A percentile compares a stretch with the other conserved stretches of the same genome.
These are phyloP conservation scores for Tilletiaria anomala DNA, from an alignment of 1,284 basidiomycete genomes.

Conservation along the genomic window DNA sequence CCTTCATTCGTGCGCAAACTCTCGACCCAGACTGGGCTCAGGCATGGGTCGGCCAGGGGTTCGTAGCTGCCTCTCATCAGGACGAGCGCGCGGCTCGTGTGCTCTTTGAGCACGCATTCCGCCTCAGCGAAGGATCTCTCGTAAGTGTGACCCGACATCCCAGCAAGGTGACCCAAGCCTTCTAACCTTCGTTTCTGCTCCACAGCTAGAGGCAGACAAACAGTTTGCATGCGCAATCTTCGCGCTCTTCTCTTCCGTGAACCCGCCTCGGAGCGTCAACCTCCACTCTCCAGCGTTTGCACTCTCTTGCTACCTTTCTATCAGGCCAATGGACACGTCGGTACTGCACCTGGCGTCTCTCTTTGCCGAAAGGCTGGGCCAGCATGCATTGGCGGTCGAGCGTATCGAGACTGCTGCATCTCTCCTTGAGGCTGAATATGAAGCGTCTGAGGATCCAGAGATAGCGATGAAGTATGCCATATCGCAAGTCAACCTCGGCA, in stretches of 20 bases:
- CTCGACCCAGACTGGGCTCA: slow-evolving; percentile 76
- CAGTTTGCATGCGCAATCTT: slow-evolving; percentile 59
- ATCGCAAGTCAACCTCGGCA: slow-evolving; percentile 67
- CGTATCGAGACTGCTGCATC: slow-evolving; percentile 54
- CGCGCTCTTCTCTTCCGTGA: slow-evolving; percentile 39
- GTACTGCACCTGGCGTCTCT: slow-evolving; percentile 75
- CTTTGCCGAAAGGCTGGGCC: slow-evolving; percentile 68
- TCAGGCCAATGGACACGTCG: slow-evolving; percentile 54
- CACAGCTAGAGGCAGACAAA: slow-evolving; percentile 71
- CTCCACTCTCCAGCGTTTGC: slow-evolving; percentile 53
- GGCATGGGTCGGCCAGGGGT: slow-evolving; percentile 87
- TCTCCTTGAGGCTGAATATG: slow-evolving; percentile 72
- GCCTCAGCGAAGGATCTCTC: slow-evolving; percentile 52
- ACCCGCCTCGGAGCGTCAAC: slow-evolving; percentile 43
- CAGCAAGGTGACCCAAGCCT: no score
- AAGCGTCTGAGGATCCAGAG: slow-evolving; percentile 61
- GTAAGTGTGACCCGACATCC: slow-evolving; percentile 28
- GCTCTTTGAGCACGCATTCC: slow-evolving; percentile 69
- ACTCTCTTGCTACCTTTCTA: slow-evolving; percentile 59
- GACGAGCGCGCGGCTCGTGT: slow-evolving; percentile 53
- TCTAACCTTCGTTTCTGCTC: slow-evolving; percentile 46
- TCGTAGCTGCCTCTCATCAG: slow-evolving; percentile 58
- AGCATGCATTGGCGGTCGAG: slow-evolving; percentile 51
- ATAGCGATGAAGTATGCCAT: slow-evolving; percentile 68
- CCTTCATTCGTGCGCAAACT: slow-evolving; percentile 73